Evolutionary conservation across 805 yeast genomes (phyloP).

Genomic region (Barnettozyma pratensis): DNA sequence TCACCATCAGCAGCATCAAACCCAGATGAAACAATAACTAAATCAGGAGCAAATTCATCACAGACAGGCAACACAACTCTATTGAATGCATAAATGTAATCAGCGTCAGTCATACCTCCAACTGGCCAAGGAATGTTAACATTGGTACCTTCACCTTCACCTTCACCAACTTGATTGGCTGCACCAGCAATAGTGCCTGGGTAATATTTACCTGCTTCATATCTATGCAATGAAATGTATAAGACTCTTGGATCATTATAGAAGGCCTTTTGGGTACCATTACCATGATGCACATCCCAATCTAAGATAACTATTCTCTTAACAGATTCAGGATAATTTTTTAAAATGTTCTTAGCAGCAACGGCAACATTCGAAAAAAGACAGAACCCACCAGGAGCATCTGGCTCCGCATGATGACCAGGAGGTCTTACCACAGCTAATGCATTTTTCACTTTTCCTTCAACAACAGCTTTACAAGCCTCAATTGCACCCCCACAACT

Average conservation of each 20-base stretch:
- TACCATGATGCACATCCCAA: slow-evolving; percentile 99
- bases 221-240: slow-evolving; percentile 88
- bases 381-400: slow-evolving; percentile 95
- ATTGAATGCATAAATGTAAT: slow-evolving; percentile 86
- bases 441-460: slow-evolving; percentile 86
- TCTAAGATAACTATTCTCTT: slow-evolving; percentile 79
- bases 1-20: slow-evolving; percentile 99
- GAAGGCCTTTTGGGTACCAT: slow-evolving; percentile 95
- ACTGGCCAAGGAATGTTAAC: slow-evolving; percentile 92
- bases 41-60: slow-evolving; percentile 85
- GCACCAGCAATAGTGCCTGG: slow-evolving; percentile 91
- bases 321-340: slow-evolving; percentile 82
- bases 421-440: slow-evolving; percentile 97
- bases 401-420: slow-evolving; percentile 99
- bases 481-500: slow-evolving; percentile 98
- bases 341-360: slow-evolving; percentile 82
- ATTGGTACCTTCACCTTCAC: slow-evolving; percentile 79
- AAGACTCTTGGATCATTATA: slow-evolving; percentile 84
- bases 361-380: slow-evolving; percentile 95
- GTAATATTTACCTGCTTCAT: slow-evolving; percentile 86
- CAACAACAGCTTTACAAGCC: slow-evolving; percentile 92
- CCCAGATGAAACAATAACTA: slow-evolving; percentile 90
- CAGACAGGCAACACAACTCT: slow-evolving; percentile 85
- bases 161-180: slow-evolving; percentile 77
- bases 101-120: slow-evolving; percentile 93